These are phyloP conservation scores for Neonectria sp. DNA, from an alignment of 2,329 filamentous ascomycete genomes.

Conservation along the genomic window DNA sequence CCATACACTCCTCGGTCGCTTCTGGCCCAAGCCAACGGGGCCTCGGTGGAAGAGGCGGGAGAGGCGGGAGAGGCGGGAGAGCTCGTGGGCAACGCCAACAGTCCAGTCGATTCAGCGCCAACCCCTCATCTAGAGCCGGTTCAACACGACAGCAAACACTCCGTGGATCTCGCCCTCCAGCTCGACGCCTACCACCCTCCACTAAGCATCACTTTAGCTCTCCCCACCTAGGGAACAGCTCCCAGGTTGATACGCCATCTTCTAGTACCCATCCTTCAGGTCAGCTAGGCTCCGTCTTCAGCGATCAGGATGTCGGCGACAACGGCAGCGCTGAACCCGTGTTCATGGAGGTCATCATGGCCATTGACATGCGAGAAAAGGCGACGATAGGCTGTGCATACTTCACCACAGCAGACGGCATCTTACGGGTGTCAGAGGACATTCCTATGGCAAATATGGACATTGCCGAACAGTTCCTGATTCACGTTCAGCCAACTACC, in stretches of 20 bases:
- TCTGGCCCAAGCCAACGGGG: slow-evolving; percentile 27
- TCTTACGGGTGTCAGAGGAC: slow-evolving; percentile 84
- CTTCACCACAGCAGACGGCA: slow-evolving; percentile 79
- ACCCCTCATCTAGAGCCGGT: slow-evolving; percentile 25
- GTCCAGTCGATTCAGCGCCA: slow-evolving; percentile 10
- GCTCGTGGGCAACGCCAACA: slow-evolving; percentile 12
- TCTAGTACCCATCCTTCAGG: not conserved
- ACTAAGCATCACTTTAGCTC: slow-evolving; percentile 5
- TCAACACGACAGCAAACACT: slow-evolving; percentile 15
- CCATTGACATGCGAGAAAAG: slow-evolving; percentile 80
- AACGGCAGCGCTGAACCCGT: slow-evolving; percentile 31
- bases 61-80: slow-evolving; percentile 20
- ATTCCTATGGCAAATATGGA: slow-evolving; percentile 78
- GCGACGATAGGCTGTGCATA: slow-evolving; percentile 87
- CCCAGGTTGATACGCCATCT: slow-evolving; percentile 1
- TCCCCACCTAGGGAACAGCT: not conserved
- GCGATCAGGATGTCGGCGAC: slow-evolving; percentile 9
- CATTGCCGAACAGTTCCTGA: slow-evolving; percentile 73
- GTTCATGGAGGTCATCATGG: slow-evolving; percentile 79
- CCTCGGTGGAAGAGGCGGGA: slow-evolving; percentile 24
- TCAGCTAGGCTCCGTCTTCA: not conserved
- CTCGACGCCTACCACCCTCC: not conserved
- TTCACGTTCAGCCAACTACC: slow-evolving; percentile 69
- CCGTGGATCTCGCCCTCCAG: not conserved
- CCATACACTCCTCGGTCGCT: slow-evolving; percentile 17